Evolutionary conservation across 768 basidiomycete genomes (phyloP).

Genomic region (Russula sp.): DNA sequence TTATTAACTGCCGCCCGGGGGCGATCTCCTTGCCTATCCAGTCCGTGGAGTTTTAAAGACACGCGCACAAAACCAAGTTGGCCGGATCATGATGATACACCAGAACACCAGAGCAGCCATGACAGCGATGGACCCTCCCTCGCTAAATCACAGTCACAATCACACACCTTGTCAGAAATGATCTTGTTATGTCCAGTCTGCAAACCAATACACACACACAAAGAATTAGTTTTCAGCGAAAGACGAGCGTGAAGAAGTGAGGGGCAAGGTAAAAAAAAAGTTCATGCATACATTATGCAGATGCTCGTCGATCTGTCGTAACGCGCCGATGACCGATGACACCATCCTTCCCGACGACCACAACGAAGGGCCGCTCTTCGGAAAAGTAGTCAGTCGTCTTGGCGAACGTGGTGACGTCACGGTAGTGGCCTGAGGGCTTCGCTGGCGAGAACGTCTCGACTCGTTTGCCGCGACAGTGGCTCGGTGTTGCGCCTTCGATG

Average conservation of each 20-base stretch:
- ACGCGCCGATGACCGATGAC: conserved; percentile 62
- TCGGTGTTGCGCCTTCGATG: conserved; percentile 6
- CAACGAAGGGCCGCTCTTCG: conserved; percentile 66
- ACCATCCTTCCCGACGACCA: conserved; percentile 64
- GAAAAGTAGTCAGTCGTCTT: conserved; percentile 34
- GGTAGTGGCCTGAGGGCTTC: neutral
- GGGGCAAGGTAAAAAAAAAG: neutral
- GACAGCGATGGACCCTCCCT: neutral
- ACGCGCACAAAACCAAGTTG: neutral
- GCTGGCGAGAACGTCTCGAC: neutral
- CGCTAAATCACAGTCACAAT: neutral
- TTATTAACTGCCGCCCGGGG: no score
- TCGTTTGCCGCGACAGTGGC: conserved; percentile 7
- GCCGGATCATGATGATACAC: neutral
- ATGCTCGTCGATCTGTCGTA: conserved; percentile 66
- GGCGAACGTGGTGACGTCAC: conserved; percentile 5
- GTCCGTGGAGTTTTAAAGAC: no score
- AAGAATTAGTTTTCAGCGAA: no score
- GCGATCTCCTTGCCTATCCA: no score
- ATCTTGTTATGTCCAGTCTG: conserved; percentile 59
- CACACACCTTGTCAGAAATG: conserved; percentile 57
- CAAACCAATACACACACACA: neutral
- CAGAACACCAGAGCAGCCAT: neutral
- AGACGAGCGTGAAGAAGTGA: no score
- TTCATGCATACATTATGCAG: conserved; percentile 45